Percentiles rank a stretch among this genome's conserved stretches.
These are phyloP conservation scores for Mrakia blollopis DNA, from an alignment of 768 basidiomycete species.

Conservation along the genomic window DNA sequence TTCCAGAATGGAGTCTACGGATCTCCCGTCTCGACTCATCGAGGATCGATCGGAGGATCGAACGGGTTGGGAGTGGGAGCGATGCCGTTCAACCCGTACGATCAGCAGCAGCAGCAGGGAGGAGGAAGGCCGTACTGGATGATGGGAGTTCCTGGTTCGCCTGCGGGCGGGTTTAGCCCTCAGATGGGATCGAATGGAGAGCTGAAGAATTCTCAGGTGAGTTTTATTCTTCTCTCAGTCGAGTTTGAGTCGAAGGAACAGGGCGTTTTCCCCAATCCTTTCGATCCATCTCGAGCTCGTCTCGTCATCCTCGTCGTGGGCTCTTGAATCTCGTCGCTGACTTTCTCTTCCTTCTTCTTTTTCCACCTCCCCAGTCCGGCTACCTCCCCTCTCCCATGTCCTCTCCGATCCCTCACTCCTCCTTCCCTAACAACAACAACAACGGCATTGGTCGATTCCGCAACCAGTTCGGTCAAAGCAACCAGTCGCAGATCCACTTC, in stretches of 20 bases:
- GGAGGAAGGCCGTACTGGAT: slow-evolving; percentile 22
- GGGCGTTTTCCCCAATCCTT: not conserved
- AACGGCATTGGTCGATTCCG: not conserved
- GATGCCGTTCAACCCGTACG: slow-evolving; percentile 12
- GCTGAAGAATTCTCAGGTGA: slow-evolving; percentile 5
- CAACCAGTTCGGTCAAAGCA: slow-evolving; percentile 5
- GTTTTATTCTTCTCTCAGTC: not conserved
- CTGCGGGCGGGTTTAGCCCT: slow-evolving; percentile 3
- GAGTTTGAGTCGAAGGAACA: not conserved
- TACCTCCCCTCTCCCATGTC: not conserved
- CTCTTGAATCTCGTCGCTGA: not conserved
- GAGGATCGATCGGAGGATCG: slow-evolving; percentile 2
- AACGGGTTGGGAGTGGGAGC: slow-evolving; percentile 8
- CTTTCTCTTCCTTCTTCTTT: not conserved
- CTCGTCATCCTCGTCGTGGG: not conserved
- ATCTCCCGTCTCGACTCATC: not conserved
- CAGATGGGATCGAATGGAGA: not conserved
- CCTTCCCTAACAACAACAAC: not conserved
- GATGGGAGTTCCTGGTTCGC: slow-evolving; percentile 1
- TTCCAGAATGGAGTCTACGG: not conserved
- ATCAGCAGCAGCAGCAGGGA: slow-evolving; percentile 6
- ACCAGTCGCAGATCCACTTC: slow-evolving; percentile 16
- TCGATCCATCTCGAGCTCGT: too few relatives aligned
- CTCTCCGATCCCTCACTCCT: not conserved
- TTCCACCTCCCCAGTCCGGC: not conserved